Percentiles rank a stretch among this genome's conserved stretches.
Evolutionary conservation across 805 yeast genomes (phyloP).

Genomic region (Tetrapisispora taiwanensis): DNA sequence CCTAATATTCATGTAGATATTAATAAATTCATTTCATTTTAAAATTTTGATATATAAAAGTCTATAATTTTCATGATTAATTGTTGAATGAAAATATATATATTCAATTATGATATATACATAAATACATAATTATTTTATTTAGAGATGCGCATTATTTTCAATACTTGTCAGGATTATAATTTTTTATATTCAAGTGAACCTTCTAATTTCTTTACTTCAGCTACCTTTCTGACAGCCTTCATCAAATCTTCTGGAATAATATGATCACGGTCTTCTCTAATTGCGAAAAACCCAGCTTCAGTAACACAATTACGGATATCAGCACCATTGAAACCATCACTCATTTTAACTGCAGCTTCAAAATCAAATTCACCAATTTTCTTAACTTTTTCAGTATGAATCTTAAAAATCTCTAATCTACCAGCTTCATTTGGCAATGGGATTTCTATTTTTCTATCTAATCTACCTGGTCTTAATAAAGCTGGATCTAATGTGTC

Average conservation of each 20-base stretch:
- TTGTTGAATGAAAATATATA: too few relatives aligned
- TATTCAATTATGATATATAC: not conserved
- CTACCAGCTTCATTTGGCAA: conserved; percentile 95
- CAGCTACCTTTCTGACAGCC: conserved; percentile 96
- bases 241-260: conserved; percentile 91
- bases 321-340: conserved; percentile 98
- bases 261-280: conserved; percentile 94
- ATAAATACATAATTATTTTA: not conserved
- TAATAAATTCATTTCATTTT: too few relatives aligned
- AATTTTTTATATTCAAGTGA: conserved; percentile 90
- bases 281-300: conserved; percentile 95
- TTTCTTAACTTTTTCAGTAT: conserved; percentile 72
- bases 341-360: conserved; percentile 96
- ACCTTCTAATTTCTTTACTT: conserved; percentile 94
- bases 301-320: conserved; percentile 95
- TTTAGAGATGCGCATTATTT: not conserved
- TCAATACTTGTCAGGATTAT: conserved; percentile 24
- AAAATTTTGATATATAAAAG: not conserved
- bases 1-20: not conserved
- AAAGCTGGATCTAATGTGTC: conserved; percentile 96
- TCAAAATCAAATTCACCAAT: conserved; percentile 96
- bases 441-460: conserved; percentile 90
- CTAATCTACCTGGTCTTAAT: conserved; percentile 94
- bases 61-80: conserved; percentile 32
- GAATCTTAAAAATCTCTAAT: conserved; percentile 87